Conservation (phyloP, 495 filamentous ascomycete genomes). For the Neohortaea acidophila region DNA sequence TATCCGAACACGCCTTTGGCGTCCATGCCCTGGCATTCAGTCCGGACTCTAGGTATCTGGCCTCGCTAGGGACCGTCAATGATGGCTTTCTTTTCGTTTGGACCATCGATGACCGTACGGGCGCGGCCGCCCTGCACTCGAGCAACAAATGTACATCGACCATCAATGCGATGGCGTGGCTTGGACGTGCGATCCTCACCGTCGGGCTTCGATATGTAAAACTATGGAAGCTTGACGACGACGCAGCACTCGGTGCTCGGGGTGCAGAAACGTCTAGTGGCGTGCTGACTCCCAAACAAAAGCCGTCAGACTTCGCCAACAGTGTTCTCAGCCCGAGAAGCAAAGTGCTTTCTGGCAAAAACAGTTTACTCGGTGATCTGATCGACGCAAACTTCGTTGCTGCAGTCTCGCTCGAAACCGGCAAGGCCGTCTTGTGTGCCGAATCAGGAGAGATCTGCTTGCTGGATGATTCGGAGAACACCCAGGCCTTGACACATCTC, state of each 20-base stretch:
- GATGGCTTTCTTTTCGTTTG: conserved; percentile 93
- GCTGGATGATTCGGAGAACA: conserved; percentile 59
- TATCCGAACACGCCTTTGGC: conserved; percentile 82
- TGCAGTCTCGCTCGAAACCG: conserved; percentile 52
- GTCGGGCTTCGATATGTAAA: conserved; percentile 85
- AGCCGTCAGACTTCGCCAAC: conserved; percentile 29
- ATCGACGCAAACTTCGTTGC: conserved; percentile 72
- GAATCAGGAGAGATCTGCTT: conserved; percentile 61
- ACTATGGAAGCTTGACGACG: conserved; percentile 70
- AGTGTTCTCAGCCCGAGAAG: conserved; percentile 21
- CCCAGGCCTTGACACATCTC: conserved; percentile 50
- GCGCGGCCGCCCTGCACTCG: conserved; percentile 69
- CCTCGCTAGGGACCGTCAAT: conserved; percentile 72
- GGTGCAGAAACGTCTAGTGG: conserved; percentile 22
- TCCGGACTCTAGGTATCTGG: conserved; percentile 69
- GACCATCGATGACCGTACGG: conserved; percentile 68
- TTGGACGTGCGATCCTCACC: conserved; percentile 56
- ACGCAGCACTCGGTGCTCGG: conserved; percentile 29
- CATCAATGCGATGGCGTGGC: conserved; percentile 74
- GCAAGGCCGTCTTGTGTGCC: conserved; percentile 52
- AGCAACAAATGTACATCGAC: conserved; percentile 86
- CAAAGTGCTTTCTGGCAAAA: conserved; percentile 40
- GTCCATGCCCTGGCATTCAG: conserved; percentile 83
- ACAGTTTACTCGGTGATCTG: conserved; percentile 57
- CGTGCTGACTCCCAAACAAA: conserved; percentile 2